These are phyloP conservation scores for Tylopilus orsonianus DNA, from an alignment of 1,284 basidiomycete genomes.

Conservation along the genomic window DNA sequence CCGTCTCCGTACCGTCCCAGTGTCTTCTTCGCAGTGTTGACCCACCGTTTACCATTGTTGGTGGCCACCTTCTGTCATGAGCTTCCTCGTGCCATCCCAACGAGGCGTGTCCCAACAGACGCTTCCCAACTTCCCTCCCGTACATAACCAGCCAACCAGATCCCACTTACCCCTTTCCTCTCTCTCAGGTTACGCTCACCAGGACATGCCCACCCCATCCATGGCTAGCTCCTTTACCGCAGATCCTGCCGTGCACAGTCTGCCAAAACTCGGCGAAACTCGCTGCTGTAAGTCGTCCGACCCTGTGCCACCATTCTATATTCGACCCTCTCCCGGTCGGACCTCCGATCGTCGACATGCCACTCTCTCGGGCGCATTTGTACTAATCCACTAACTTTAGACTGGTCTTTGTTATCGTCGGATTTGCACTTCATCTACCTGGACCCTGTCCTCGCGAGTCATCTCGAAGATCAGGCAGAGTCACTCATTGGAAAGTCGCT, in stretches of 20 bases:
- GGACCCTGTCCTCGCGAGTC: constrained; percentile 80
- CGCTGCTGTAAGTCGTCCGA: constrained; percentile 64
- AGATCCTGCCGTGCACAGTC: constrained; percentile 21
- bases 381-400: constrained; percentile 33
- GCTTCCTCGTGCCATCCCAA: constrained; percentile 42
- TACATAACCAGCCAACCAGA: constrained; percentile 37
- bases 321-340: constrained; percentile 10
- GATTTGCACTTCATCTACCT: constrained; percentile 85
- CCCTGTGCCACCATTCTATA: constrained; percentile 4
- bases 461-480: constrained; percentile 73
- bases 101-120: constrained; percentile 37
- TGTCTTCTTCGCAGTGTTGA: constrained; percentile 14
- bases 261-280: constrained; percentile 64
- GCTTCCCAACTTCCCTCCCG: constrained; percentile 18
- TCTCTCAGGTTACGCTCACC: constrained; percentile 34
- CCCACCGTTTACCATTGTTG: constrained; percentile 22
- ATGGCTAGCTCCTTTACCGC: constrained; percentile 20
- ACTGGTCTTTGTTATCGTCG: constrained; percentile 73
- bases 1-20: constrained; percentile 23
- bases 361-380: constrained; percentile 12
- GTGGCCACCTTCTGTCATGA: constrained; percentile 36
- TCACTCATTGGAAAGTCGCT: constrained; percentile 74
- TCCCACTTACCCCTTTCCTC: constrained; percentile 40
- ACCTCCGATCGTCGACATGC: constrained; percentile 34
- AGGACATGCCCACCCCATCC: constrained; percentile 27